phyloP scores from a whole-genome alignment of 2,329 filamentous ascomycete species.

The Penicillium sp. region DNA sequence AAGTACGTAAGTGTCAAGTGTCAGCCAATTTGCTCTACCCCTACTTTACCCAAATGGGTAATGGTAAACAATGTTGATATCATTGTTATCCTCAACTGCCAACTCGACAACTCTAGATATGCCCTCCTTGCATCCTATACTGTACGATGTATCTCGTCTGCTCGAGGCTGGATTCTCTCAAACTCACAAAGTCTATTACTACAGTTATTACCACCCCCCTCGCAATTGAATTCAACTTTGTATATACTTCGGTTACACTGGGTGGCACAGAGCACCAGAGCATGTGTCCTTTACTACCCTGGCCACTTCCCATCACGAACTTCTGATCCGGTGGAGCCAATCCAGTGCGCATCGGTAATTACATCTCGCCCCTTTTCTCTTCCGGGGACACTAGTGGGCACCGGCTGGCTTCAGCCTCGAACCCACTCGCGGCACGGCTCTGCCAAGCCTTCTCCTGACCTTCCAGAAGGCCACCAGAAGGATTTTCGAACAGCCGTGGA shows the following conservation, averaged over 20 bases:
- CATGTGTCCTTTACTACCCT: background rate
- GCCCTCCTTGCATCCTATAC: background rate
- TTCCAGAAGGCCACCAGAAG: constrained; percentile 29
- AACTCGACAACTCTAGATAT: background rate
- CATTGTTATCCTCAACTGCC: background rate
- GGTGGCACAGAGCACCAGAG: background rate
- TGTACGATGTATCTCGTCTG: background rate
- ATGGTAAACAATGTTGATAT: background rate
- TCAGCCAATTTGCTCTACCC: background rate
- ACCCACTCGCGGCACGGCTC: constrained; percentile 20
- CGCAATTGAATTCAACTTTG: too few species aligned
- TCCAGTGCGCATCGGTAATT: constrained; percentile 22
- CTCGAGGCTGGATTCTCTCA: background rate
- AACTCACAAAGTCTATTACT: background rate
- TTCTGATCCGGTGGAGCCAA: constrained; percentile 3
- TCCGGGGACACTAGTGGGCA: constrained; percentile 17
- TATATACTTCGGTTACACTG: background rate
- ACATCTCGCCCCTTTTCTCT: constrained; percentile 17
- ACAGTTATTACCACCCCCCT: too few species aligned
- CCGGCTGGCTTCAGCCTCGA: constrained; percentile 23
- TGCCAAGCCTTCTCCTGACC: constrained; percentile 29
- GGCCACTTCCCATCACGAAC: background rate
- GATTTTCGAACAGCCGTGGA: constrained; percentile 18
- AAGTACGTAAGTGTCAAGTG: constrained; percentile 2
- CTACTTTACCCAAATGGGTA: background rate